Evolutionary conservation across 352 stramenopile genomes (phyloP).

Genomic region (Pythium rhizo-oryzae): DNA sequence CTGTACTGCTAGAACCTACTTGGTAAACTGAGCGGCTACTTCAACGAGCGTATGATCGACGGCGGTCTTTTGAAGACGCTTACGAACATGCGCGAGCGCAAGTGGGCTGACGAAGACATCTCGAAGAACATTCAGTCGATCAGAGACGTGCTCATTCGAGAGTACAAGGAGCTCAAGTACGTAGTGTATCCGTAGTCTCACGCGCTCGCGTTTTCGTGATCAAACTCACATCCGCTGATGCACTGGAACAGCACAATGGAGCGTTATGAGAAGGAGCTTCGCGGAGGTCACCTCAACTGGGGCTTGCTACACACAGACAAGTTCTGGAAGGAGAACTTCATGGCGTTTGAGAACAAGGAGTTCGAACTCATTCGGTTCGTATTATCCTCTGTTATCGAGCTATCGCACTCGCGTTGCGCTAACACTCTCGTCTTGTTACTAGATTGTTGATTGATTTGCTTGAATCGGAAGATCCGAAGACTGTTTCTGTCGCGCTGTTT

Average conservation of each 20-base stretch:
- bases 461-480: conserved; percentile 92
- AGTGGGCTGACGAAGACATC: conserved; percentile 97
- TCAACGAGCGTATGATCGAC: conserved; percentile 96
- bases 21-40: conserved; percentile 78
- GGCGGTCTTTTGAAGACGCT: conserved; percentile 95
- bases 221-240: not conserved
- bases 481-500: conserved; percentile 95
- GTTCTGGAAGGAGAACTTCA: conserved; percentile 99
- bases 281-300: conserved; percentile 95
- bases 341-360: conserved; percentile 96
- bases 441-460: conserved; percentile 95
- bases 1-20: conserved; percentile 53
- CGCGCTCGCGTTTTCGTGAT: too few species aligned
- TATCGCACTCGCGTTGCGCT: too few species aligned
- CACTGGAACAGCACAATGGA: conserved; percentile 90
- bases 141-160: conserved; percentile 79
- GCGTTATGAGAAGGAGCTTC: conserved; percentile 96
- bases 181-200: too few species aligned
- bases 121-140: conserved; percentile 77
- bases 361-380: conserved; percentile 91
- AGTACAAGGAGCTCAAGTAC: conserved; percentile 91
- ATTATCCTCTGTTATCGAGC: too few species aligned
- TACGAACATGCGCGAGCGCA: conserved; percentile 91
- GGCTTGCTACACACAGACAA: conserved; percentile 97
- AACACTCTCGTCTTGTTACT: too few species aligned